Evolutionary conservation across 176 grass and related monocot species (phyloP), one percentile per base, ranked within the genome.

Genomic region (Avena sativa): DNA sequence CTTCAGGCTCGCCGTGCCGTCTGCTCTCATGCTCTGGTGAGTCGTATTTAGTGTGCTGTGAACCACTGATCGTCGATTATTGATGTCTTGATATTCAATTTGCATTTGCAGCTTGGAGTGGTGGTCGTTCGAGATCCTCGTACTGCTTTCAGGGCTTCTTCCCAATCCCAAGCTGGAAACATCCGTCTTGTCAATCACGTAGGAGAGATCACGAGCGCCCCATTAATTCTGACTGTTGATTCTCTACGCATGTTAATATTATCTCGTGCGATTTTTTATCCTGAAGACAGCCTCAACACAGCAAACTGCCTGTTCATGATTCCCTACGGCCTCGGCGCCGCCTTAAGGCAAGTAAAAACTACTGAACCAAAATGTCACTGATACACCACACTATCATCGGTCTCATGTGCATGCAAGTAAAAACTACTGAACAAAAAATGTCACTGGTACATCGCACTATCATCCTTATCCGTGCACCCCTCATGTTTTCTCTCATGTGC

Each of bases 21-120:
- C 87, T 0, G 81, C 87, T 28, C 81, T 89, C 0, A 89, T 89
- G 87, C 40, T 89, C 20, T 89, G 87, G 81, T 88, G 17, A 49
- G 74, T 83, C 2, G 6, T 0, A 0, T 40, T 32, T 8, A 16
- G 46, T 48, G 8, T 9, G 9, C 2, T 48, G 46, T 57, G 64
- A 38, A 10, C 32, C 40, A 43, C 40, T 7, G 5, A 43, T 43
- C 6, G 6, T 43, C 40, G 40, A 43, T 43, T 7, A 43, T 43
- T 43, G 14, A 7, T 2, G 60, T 28, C 23, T 70, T 38, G 1
- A 70, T 48, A 48, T 48, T 48, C 9, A 48, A 48, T 11, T 48
- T 10, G 46, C 6, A 1, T 48, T 81, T 53, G 63, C 81, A 89
- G 87, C 46, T 64, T 84, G 81, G 87, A 89, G 6, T 26, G 21